phyloP scores from a whole-genome alignment of 495 filamentous ascomycete species.

The Glutinoglossum americanum region DNA sequence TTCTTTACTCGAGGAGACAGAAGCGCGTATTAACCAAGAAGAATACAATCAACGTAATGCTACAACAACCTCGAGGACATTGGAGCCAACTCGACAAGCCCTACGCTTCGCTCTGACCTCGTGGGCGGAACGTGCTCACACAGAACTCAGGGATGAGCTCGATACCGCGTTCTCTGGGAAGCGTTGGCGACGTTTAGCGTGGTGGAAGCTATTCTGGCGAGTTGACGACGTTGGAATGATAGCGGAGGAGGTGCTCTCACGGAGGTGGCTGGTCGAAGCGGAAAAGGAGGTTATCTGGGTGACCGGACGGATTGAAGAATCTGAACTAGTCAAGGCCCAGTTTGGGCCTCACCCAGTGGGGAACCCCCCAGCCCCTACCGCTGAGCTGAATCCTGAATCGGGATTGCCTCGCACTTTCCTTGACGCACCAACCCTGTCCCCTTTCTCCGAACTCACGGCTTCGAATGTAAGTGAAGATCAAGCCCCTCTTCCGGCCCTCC shows the following conservation, averaged over 20 bases:
- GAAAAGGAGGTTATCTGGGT: slow-evolving; percentile 61
- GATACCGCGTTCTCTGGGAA: slow-evolving; percentile 46
- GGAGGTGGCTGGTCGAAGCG: slow-evolving; percentile 48
- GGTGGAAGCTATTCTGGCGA: slow-evolving; percentile 93
- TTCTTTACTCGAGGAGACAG: slow-evolving; percentile 40
- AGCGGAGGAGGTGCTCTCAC: slow-evolving; percentile 49
- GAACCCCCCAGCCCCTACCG: neutral
- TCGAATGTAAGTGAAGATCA: slow-evolving; percentile 2
- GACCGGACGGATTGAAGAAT: slow-evolving; percentile 39
- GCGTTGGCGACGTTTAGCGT: slow-evolving; percentile 54
- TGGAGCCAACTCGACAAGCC: slow-evolving; percentile 20
- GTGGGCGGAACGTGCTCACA: slow-evolving; percentile 65
- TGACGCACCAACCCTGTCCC: neutral
- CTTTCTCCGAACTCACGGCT: slow-evolving; percentile 7
- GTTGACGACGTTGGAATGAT: slow-evolving; percentile 79
- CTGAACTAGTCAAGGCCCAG: neutral
- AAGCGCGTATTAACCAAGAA: slow-evolving; percentile 23
- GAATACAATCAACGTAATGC: slow-evolving; percentile 13
- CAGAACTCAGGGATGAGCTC: slow-evolving; percentile 59
- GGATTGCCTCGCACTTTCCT: neutral
- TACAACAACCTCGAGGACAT: slow-evolving; percentile 9
- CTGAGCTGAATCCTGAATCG: neutral
- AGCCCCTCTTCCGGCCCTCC: slow-evolving; percentile 5
- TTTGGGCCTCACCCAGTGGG: neutral
- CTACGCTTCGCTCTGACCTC: slow-evolving; percentile 35